Conservation (phyloP, 768 basidiomycete species). For the Boletus subparvulus region DNA sequence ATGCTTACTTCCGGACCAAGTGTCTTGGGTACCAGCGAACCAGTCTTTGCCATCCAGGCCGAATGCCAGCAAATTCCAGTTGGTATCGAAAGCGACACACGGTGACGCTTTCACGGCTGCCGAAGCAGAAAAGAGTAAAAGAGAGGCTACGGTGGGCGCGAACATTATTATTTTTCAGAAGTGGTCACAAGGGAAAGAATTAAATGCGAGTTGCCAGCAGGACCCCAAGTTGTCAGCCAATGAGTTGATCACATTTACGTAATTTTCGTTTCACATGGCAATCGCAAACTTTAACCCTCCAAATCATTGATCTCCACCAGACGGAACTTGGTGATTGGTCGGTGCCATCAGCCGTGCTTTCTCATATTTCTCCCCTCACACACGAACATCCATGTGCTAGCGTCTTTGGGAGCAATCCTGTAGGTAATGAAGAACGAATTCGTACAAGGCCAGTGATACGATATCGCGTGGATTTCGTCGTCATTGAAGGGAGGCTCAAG, state of each 20-base stretch:
- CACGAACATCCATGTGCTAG: no score
- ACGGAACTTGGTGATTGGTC: background rate
- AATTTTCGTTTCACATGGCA: background rate
- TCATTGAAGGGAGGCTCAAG: background rate
- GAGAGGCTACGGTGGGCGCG: slow-evolving; percentile 49
- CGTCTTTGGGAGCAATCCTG: background rate
- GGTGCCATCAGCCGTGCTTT: background rate
- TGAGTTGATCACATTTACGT: background rate
- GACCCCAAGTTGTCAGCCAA: no score
- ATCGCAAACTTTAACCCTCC: no score
- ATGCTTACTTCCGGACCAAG: slow-evolving; percentile 60
- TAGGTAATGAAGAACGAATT: background rate
- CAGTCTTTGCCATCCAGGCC: slow-evolving; percentile 84
- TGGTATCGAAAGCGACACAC: slow-evolving; percentile 77
- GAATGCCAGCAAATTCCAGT: slow-evolving; percentile 85
- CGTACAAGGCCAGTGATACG: background rate
- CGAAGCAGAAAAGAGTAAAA: slow-evolving; percentile 45
- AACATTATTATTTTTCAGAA: slow-evolving; percentile 32
- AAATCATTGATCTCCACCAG: no score
- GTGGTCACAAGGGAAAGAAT: background rate
- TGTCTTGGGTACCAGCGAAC: slow-evolving; percentile 66
- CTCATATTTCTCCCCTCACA: no score
- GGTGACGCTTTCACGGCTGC: slow-evolving; percentile 41
- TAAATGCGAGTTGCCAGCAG: background rate
- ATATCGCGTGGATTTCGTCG: background rate